Evolutionary conservation across 495 filamentous ascomycete genomes (phyloP).

Genomic region (Aspergillus homomorphus): DNA sequence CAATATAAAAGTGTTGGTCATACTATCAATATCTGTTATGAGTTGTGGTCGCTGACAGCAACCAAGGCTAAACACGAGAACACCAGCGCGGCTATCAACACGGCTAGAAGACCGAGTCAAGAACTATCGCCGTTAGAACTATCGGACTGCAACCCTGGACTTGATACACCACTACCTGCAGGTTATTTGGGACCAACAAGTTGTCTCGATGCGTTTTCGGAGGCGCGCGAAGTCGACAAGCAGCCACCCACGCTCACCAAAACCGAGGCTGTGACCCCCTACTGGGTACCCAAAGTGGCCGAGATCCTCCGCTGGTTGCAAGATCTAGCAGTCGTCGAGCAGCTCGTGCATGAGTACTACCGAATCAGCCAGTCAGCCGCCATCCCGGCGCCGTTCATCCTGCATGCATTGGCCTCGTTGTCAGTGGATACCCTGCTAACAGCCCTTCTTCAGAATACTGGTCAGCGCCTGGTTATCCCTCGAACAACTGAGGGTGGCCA

Average conservation of each 20-base stretch:
- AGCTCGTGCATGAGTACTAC: conserved; percentile 29
- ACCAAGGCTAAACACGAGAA: too few species aligned
- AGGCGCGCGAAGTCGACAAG: conserved; percentile 17
- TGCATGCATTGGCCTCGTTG: conserved; percentile 21
- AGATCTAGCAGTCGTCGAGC: conserved; percentile 22
- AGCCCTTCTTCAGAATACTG: conserved; percentile 28
- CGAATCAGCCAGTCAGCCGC: conserved; percentile 23
- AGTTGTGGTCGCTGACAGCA: neutral
- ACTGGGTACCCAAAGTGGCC: conserved; percentile 26
- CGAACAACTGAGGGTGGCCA: conserved; percentile 13
- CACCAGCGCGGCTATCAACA: neutral
- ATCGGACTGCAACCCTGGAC: neutral
- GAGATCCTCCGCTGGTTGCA: conserved; percentile 20
- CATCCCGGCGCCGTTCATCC: conserved; percentile 24
- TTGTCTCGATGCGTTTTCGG: conserved; percentile 25
- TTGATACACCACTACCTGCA: conserved; percentile 17
- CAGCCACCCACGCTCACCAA: neutral
- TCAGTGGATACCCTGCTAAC: conserved; percentile 11
- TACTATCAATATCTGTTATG: neutral
- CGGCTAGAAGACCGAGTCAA: conserved; percentile 11
- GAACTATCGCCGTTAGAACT: conserved; percentile 2
- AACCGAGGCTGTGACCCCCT: conserved; percentile 18
- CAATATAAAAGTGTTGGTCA: neutral
- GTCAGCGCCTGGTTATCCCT: conserved; percentile 20
- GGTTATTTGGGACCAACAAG: conserved; percentile 36